phyloP scores from a whole-genome alignment of 2,329 filamentous ascomycete genomes.

The Fusarium sp. region DNA sequence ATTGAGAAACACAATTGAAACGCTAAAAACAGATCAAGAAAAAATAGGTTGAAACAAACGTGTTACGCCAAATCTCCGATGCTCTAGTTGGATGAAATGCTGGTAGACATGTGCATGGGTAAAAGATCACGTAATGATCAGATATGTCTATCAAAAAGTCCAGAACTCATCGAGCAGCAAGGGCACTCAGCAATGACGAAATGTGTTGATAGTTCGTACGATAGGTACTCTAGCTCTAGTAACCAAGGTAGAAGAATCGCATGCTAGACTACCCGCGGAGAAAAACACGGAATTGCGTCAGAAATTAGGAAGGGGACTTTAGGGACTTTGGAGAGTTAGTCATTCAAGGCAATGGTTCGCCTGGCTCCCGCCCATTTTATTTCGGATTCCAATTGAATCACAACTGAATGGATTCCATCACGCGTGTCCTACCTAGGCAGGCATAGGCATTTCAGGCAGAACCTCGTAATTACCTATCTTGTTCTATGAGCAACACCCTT shows the following conservation, averaged over 20 bases:
- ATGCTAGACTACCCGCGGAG: slow-evolving; percentile 8
- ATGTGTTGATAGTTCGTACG: background rate
- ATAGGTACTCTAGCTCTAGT: no score
- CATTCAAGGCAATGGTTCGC: slow-evolving; percentile 43
- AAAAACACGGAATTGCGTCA: slow-evolving; percentile 28
- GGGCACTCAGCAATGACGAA: slow-evolving; percentile 15
- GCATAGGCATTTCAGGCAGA: slow-evolving; percentile 48
- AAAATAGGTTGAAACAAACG: background rate
- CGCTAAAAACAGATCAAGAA: slow-evolving; percentile 2
- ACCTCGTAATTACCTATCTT: slow-evolving; percentile 14
- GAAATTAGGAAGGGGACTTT: slow-evolving; percentile 13
- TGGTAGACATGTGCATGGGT: background rate
- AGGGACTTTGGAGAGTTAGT: slow-evolving; percentile 40
- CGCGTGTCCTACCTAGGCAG: slow-evolving; percentile 44
- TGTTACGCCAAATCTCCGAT: slow-evolving; percentile 13
- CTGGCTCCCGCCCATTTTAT: slow-evolving; percentile 13
- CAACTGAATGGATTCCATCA: slow-evolving; percentile 29
- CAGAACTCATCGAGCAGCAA: slow-evolving; percentile 8
- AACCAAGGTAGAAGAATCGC: background rate
- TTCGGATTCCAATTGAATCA: background rate
- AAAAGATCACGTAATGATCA: slow-evolving; percentile 1
- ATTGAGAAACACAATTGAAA: slow-evolving; percentile 12
- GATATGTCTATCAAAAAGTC: background rate
- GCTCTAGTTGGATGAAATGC: background rate
- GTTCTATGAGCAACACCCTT: slow-evolving; percentile 20